Evolutionary conservation across 768 basidiomycete species (phyloP), one percentile per base, ranked within the genome.

Genomic region (Serendipita vermifera): DNA sequence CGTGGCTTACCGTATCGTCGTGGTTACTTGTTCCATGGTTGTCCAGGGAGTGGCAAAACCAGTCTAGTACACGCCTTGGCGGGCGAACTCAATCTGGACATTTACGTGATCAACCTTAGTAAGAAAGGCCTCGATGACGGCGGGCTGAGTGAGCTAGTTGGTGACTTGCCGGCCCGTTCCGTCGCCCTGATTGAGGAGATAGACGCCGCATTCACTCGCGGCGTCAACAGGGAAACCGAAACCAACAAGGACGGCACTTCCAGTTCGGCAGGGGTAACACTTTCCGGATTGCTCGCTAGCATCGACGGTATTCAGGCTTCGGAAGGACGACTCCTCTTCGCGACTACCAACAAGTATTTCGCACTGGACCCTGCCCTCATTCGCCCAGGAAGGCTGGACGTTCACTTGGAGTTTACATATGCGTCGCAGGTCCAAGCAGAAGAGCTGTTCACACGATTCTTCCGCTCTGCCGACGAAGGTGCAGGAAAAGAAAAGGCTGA

Each of bases 141-240:
- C 1, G 65, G 68, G 5, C 75, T 87, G 24, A 74, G 71, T 54
- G 72, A 77, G 36, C 71, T 86, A 38, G 78, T 87, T 58, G 72
- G 75, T 6, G 70, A 73, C 1, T 72, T 87, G 1, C 86, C 87
- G n/a, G 74, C 79, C 57, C 73, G 74, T 60, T 86, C 82, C 62
- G 82, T 89, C 56, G 78, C 81, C 3, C 72, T 90, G 33, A 86
- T 90, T 78, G 86, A 89, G 65, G 87, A 89, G 64, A 82, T 89
- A 55, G 87, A 90, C 61, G 84, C 81, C 2, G 86, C 85, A 2
- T 85, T 88, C 68, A 69, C 70, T 31, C 72, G 70, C 39, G 68
- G 70, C 20, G 60, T 76, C 51, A 70, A 53, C 38, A 72, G 72
- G 35, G 69, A 72, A n/a, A 46, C 35, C 20, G 24, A 20, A 26